Base-by-base conservation (phyloP, 2,329 filamentous ascomycete genomes). In the Arthrobotrys megalospora region DNA sequence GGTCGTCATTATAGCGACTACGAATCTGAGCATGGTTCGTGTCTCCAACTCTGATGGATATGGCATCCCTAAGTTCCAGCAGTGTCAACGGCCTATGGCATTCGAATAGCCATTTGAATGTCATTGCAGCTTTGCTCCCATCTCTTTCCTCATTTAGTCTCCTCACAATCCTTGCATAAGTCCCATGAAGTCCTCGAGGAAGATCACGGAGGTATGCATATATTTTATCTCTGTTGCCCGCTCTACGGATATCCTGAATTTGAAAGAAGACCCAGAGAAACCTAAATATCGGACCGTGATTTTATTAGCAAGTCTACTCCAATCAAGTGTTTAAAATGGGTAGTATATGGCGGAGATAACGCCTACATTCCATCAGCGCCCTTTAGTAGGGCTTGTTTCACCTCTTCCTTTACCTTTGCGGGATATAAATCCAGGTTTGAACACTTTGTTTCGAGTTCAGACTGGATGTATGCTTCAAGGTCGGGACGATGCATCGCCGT, bases 241-340 rank as follows among this genome's bases (percentile, higher is more conserved):
- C 82, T 10, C 80, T 66, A 58, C 84, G 84, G 6, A 85, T 81
- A 47, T 85, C 84, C 10, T 83, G 67, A 6, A 85, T 80, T 71
- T 84, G 83, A 41, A 84, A 84, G 12, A 80, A 81, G 19, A 85
- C 84, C 84, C 84, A 86, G 2, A 85, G 82, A 81, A 85, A 85
- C 85, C 85, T 85, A 21, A 12, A 73, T 68, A 53, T 38, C 41
- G 14, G 6, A 11, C 14, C 24, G n/a, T 64, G 28, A 21, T 28
- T 32, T 32, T 50, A n/a, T n/a, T n/a, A n/a, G n/a, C n/a, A n/a
- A n/a, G n/a, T n/a, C n/a, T n/a, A n/a, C n/a, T n/a, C n/a, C n/a
- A n/a, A n/a, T n/a, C n/a, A n/a, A n/a, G n/a, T 36, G 4, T 24
- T 45, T 73, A 69, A 41, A 58, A 58, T 1, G 8, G 32, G 11